These are phyloP conservation scores for Scheffersomyces ergatensis DNA, from an alignment of 805 yeast species.

Conservation along the genomic window DNA sequence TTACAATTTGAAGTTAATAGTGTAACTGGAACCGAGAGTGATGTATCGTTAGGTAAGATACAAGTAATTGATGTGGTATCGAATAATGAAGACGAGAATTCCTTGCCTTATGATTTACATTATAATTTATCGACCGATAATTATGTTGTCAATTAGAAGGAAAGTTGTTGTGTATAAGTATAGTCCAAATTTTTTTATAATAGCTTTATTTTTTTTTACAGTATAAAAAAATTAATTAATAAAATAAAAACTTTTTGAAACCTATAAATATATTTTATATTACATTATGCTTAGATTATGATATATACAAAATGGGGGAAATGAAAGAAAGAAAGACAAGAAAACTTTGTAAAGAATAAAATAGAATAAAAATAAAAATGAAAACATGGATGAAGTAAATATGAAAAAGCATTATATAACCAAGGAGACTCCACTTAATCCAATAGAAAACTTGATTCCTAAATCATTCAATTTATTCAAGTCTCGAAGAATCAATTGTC, in stretches of 20 bases:
- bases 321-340: too few species aligned
- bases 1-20: constrained; percentile 55
- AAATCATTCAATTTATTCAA: constrained; percentile 43
- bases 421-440: constrained; percentile 53
- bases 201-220: too few species aligned
- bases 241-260: too few species aligned
- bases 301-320: too few species aligned
- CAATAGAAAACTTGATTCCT: constrained; percentile 48
- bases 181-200: too few species aligned
- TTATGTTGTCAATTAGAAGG: constrained; percentile 42
- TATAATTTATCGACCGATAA: constrained; percentile 58
- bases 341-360: background rate
- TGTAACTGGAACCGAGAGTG: constrained; percentile 40
- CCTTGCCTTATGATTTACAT: constrained; percentile 69
- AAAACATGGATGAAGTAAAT: too few species aligned
- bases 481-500: constrained; percentile 49
- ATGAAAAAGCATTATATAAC: constrained; percentile 11
- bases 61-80: constrained; percentile 58
- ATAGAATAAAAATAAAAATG: background rate
- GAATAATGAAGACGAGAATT: constrained; percentile 47
- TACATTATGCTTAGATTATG: too few species aligned
- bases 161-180: too few species aligned
- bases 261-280: too few species aligned
- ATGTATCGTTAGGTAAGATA: constrained; percentile 60
- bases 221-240: too few species aligned